Percentiles rank a stretch among this genome's conserved stretches.
These are phyloP conservation scores for Blepharisma japonicum DNA, from an alignment of 73 alveolate species.

Conservation along the genomic window DNA sequence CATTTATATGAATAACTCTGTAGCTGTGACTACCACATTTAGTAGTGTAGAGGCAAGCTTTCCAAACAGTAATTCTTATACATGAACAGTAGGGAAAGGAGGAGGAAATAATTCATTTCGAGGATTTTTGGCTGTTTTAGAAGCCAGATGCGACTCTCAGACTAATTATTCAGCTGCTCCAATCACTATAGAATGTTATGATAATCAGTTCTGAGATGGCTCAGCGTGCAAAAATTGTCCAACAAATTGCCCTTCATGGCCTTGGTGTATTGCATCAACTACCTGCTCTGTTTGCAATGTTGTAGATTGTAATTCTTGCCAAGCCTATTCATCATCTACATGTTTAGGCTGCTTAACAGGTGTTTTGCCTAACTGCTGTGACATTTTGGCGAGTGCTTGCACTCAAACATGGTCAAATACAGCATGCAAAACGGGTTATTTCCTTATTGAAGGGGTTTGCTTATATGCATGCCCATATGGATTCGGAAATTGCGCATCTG, in stretches of 20 bases:
- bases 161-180: too few species aligned
- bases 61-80: not conserved
- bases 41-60: not conserved
- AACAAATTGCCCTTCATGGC: not conserved
- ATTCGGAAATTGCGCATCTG: not conserved
- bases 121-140: too few species aligned
- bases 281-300: not conserved
- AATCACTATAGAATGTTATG: not conserved
- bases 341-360: not conserved
- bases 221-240: not conserved
- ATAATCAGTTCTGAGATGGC: not conserved
- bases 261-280: slow-evolving; percentile 8
- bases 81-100: not conserved
- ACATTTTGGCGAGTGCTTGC: not conserved
- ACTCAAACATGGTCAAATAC: too few species aligned
- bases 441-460: not conserved
- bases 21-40: too few species aligned
- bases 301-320: not conserved
- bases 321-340: not conserved
- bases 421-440: not conserved
- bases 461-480: slow-evolving; percentile 4
- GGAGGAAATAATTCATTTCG: not conserved
- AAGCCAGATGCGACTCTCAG: too few species aligned
- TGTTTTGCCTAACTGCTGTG: slow-evolving; percentile 16
- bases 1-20: too few species aligned